Evolutionary conservation across 306 rosid species (phyloP), one percentile per base, ranked within the genome.

Genomic region (Cucumis melo): DNA sequence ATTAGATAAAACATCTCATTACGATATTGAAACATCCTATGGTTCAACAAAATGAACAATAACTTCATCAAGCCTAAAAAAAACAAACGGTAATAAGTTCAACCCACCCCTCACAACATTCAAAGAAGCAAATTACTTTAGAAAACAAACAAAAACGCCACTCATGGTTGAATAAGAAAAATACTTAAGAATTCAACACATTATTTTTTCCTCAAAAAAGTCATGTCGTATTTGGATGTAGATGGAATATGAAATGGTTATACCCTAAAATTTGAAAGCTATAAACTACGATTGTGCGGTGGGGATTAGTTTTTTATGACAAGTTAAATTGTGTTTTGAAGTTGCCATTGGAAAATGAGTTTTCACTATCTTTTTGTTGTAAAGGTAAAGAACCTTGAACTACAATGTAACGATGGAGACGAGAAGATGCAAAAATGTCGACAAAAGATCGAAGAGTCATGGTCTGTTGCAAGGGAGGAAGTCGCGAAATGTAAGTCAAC

Each of bases 401-500:
- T 82, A 62, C 83, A 88, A 79, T 85, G 87, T 78, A 80, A 90
- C 68, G 81, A 78, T 70, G 83, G 87, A 78, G 79, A 80, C 78
- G 78, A 80, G 27, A 87, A 85, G 82, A 80, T 92, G 54, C 86
- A 84, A 73, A 87, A 86, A 78, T 86, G 86, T 81, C 90, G 82
- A 53, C 79, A 84, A 60, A 82, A 87, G 81, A 72, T 87, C 3
- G 86, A 86, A 81, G 91, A 90, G 78, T 88, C 87, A 76, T 87
- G 88, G 92, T 78, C 80, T 41, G 67, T 87, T 14, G 94, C 92
- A 0, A 89, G 82, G 86, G 91, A 89, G 70, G 96, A 92, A 84
- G 90, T 91, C 16, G 86, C 86, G 2, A 83, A 83, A 82, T 86
- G 85, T 77, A 87, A 90, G 82, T 87, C 92, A 77, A 90, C 96